Evolutionary conservation across 495 filamentous ascomycete genomes (phyloP).

Genomic region (Penicillium bialowiezense): DNA sequence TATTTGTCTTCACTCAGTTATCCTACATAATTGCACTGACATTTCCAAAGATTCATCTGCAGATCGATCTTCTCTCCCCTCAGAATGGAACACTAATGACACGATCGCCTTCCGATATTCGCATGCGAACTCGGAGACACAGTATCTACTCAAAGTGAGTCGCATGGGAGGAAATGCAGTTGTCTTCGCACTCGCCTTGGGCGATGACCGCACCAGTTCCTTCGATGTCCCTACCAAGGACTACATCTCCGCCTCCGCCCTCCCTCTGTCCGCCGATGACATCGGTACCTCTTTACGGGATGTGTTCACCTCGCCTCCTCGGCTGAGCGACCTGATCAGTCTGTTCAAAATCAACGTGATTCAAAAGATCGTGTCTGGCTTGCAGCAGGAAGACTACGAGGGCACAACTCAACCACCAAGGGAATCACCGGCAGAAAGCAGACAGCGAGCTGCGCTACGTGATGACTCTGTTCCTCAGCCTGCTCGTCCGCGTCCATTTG

Average conservation of each 20-base stretch:
- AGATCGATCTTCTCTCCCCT: slow-evolving; percentile 58
- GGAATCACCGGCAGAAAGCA: slow-evolving; percentile 31
- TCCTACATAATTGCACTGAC: slow-evolving; percentile 12
- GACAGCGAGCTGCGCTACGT: slow-evolving; percentile 47
- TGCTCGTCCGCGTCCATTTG: slow-evolving; percentile 63
- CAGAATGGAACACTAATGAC: slow-evolving; percentile 72
- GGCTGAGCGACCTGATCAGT: slow-evolving; percentile 64
- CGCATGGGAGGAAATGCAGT: slow-evolving; percentile 82
- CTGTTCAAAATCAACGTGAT: slow-evolving; percentile 74
- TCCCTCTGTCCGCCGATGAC: slow-evolving; percentile 47
- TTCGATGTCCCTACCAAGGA: slow-evolving; percentile 75
- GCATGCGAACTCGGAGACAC: slow-evolving; percentile 83
- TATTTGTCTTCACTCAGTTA: slow-evolving; percentile 23
- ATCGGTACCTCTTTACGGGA: slow-evolving; percentile 52
- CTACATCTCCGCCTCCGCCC: slow-evolving; percentile 63
- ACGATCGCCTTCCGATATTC: slow-evolving; percentile 81
- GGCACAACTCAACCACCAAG: slow-evolving; percentile 37
- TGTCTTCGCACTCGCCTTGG: slow-evolving; percentile 71
- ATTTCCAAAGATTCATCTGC: slow-evolving; percentile 46
- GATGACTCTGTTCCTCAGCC: slow-evolving; percentile 54
- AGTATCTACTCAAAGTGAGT: slow-evolving; percentile 77
- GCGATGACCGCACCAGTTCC: slow-evolving; percentile 74
- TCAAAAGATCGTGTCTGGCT: slow-evolving; percentile 70
- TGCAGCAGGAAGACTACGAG: slow-evolving; percentile 76
- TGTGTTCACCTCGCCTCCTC: slow-evolving; percentile 68